Conservation (phyloP, 2,329 filamentous ascomycete species). For the Cercospora nicotianae region DNA sequence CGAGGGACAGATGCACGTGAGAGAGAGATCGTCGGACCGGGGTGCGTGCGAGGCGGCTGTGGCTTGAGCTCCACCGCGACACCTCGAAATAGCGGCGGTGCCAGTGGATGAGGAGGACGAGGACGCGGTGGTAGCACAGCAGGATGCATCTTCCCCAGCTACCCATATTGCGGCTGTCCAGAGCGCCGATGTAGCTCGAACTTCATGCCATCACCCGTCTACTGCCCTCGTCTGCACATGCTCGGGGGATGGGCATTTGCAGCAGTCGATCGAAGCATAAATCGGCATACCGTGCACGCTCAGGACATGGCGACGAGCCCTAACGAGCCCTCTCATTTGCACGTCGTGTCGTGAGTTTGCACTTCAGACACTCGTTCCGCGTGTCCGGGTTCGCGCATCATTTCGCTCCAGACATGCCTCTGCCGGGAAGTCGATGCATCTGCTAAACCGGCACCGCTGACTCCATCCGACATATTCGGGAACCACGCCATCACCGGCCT, state of each 20-base stretch:
- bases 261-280: not conserved
- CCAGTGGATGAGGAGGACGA: not conserved
- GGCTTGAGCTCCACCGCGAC: not conserved
- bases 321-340: not conserved
- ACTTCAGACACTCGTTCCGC: not conserved
- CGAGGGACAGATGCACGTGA: not conserved
- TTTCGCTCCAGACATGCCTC: not conserved
- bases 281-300: not conserved
- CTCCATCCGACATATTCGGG: not conserved
- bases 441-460: not conserved
- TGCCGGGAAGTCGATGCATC: not conserved
- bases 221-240: not conserved
- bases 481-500: not conserved
- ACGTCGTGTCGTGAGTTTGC: not conserved
- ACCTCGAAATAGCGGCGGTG: constrained; percentile 3
- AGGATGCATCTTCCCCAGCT: not conserved
- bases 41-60: not conserved
- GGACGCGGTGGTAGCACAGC: not conserved
- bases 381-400: not conserved
- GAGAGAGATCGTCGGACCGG: not conserved
- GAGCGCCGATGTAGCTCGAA: not conserved
- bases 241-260: not conserved
- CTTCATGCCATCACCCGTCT: not conserved
- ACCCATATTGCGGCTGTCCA: not conserved
- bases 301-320: not conserved